Conservation (phyloP, 768 basidiomycete genomes). For the Tulasnella sp. region DNA sequence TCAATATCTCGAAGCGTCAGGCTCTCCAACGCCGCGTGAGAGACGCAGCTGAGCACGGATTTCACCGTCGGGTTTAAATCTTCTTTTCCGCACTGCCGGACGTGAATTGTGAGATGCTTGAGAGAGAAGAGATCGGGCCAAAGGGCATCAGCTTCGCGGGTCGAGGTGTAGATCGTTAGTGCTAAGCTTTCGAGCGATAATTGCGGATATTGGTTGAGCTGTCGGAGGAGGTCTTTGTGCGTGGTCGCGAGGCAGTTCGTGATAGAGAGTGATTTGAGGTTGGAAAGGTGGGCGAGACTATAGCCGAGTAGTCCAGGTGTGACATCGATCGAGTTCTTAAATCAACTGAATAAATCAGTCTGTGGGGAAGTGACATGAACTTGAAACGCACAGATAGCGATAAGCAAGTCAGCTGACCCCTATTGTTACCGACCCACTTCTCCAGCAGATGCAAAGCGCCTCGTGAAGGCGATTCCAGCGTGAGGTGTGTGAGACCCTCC, state of each 20-base stretch:
- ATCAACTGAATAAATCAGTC: not conserved
- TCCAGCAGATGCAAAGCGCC: not conserved
- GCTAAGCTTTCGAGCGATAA: not conserved
- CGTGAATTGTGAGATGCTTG: conserved; percentile 10
- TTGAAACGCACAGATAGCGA: conserved; percentile 2
- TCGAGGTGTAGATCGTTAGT: conserved; percentile 2
- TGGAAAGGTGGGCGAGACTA: conserved; percentile 5
- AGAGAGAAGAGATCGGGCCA: conserved; percentile 9
- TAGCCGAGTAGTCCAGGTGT: not conserved
- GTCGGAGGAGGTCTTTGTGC: conserved; percentile 9
- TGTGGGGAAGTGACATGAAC: not conserved
- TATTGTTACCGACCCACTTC: not conserved
- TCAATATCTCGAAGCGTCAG: conserved; percentile 1
- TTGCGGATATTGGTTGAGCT: not conserved
- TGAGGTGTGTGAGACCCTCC: not conserved
- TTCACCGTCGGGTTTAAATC: not conserved
- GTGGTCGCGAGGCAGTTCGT: conserved; percentile 6
- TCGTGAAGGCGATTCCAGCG: conserved; percentile 5
- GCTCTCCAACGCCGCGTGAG: conserved; percentile 10
- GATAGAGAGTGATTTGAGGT: conserved; percentile 6
- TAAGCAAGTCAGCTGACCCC: not conserved
- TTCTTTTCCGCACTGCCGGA: conserved; percentile 11
- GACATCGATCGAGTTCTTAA: conserved; percentile 10
- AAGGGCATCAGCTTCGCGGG: not conserved
- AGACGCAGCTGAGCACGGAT: not conserved